Evolutionary conservation across 345 rosid species (phyloP).

Genomic region (Excoecaria agallocha): DNA sequence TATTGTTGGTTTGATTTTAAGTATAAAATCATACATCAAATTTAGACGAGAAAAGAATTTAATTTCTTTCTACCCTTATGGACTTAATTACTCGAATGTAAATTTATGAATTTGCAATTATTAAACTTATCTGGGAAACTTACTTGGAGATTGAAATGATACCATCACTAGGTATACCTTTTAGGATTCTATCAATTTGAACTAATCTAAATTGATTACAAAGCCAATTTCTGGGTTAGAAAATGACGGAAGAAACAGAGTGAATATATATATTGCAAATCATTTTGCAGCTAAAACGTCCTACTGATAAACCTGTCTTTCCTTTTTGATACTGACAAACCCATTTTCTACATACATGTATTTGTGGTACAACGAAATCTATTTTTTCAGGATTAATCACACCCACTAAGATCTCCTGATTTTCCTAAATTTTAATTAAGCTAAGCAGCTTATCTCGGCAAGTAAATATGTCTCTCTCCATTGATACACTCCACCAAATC

Average conservation of each 20-base stretch:
- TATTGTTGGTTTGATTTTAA: too few relatives aligned
- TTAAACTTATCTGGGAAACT: too few relatives aligned
- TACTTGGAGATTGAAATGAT: too few relatives aligned
- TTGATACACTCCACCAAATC: constrained; percentile 8
- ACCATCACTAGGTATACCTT: too few relatives aligned
- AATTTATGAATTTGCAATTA: too few relatives aligned
- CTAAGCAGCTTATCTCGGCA: neutral
- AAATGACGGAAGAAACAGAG: neutral
- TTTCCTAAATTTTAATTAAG: constrained; percentile 5
- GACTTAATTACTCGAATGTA: too few relatives aligned
- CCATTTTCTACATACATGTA: too few relatives aligned
- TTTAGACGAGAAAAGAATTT: too few relatives aligned
- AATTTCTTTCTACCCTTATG: too few relatives aligned
- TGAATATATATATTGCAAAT: neutral
- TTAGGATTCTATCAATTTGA: neutral
- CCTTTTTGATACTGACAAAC: neutral
- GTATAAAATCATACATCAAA: too few relatives aligned
- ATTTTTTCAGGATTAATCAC: neutral
- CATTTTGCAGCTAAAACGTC: neutral
- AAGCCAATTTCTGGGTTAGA: neutral
- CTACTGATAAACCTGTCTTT: neutral
- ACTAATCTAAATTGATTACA: neutral
- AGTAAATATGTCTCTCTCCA: neutral
- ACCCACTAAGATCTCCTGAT: neutral
- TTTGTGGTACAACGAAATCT: too few relatives aligned